Conservation (phyloP, 495 filamentous ascomycete species). For the Viridothelium virens region DNA sequence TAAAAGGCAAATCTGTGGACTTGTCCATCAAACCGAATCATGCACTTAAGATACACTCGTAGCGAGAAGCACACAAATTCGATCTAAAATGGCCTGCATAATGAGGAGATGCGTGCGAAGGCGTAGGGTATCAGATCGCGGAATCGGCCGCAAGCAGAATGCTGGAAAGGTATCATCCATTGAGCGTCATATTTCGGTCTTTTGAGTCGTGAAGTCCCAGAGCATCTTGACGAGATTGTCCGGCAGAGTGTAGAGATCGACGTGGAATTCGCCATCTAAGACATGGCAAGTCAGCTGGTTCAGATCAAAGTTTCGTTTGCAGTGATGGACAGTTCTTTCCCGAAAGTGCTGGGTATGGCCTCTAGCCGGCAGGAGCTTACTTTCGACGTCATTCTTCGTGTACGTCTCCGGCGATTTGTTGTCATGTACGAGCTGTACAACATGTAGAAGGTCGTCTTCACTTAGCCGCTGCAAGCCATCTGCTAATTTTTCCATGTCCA, state of each 20-base stretch:
- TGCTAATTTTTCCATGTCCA: slow-evolving; percentile 95
- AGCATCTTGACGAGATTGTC: slow-evolving; percentile 78
- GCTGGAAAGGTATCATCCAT: background rate
- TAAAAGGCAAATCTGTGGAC: no score
- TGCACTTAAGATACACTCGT: no score
- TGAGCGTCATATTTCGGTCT: slow-evolving; percentile 21
- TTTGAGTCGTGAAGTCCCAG: slow-evolving; percentile 65
- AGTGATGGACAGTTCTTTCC: no score
- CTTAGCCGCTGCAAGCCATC: slow-evolving; percentile 77
- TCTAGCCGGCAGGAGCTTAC: slow-evolving; percentile 43
- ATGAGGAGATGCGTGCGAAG: background rate
- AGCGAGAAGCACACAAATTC: no score
- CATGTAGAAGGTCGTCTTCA: slow-evolving; percentile 85
- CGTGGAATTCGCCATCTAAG: slow-evolving; percentile 92
- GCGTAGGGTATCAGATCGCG: background rate
- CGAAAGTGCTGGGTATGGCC: no score
- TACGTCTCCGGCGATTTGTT: slow-evolving; percentile 88
- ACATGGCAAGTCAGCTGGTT: background rate
- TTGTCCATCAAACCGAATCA: no score
- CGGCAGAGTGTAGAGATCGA: slow-evolving; percentile 92
- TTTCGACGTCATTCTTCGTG: slow-evolving; percentile 92
- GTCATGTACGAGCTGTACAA: slow-evolving; percentile 97
- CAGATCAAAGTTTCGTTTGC: no score
- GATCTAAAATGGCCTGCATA: no score
- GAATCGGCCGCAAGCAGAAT: background rate